Evolutionary conservation across 2,329 filamentous ascomycete species (phyloP).

Genomic region (Hypoxylon sp.): DNA sequence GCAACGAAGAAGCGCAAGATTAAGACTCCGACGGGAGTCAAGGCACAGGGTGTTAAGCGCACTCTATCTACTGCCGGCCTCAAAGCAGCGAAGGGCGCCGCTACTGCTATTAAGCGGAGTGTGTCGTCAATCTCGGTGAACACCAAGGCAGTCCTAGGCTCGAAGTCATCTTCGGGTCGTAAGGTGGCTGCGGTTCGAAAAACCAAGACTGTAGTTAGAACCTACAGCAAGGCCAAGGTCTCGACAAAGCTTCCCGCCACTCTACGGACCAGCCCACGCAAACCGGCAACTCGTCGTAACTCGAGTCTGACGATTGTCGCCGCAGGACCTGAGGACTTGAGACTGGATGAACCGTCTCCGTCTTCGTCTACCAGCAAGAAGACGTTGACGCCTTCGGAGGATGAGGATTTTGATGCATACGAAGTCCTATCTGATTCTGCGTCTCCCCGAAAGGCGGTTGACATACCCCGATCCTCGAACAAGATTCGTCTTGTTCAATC

Average conservation of each 20-base stretch:
- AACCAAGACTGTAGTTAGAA: slow-evolving; percentile 52
- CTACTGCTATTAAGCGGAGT: slow-evolving; percentile 58
- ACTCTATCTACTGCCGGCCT: slow-evolving; percentile 53
- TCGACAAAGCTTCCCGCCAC: slow-evolving; percentile 42
- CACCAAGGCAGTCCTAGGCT: slow-evolving; percentile 53
- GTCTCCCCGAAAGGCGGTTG: slow-evolving; percentile 45
- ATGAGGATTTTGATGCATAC: slow-evolving; percentile 4
- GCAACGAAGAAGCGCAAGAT: slow-evolving; percentile 65
- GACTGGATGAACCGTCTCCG: slow-evolving; percentile 23
- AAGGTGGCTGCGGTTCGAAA: slow-evolving; percentile 50
- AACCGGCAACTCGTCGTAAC: slow-evolving; percentile 39
- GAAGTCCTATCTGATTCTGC: slow-evolving; percentile 36
- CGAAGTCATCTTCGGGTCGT: slow-evolving; percentile 43
- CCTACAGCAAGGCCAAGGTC: slow-evolving; percentile 51
- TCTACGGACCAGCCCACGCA: slow-evolving; percentile 43
- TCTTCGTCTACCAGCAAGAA: slow-evolving; percentile 28
- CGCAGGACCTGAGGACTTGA: slow-evolving; percentile 38
- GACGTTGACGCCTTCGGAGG: slow-evolving; percentile 26
- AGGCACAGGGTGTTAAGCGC: slow-evolving; percentile 48
- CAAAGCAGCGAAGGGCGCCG: slow-evolving; percentile 56
- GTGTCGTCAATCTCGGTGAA: slow-evolving; percentile 59
- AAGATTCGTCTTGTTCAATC: slow-evolving; percentile 54
- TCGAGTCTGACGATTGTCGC: slow-evolving; percentile 49
- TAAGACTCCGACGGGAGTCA: slow-evolving; percentile 56
- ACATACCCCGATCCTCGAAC: slow-evolving; percentile 55